These are phyloP conservation scores for Scutellaria galericulata DNA, from an alignment of 257 asterid species.

Conservation along the genomic window DNA sequence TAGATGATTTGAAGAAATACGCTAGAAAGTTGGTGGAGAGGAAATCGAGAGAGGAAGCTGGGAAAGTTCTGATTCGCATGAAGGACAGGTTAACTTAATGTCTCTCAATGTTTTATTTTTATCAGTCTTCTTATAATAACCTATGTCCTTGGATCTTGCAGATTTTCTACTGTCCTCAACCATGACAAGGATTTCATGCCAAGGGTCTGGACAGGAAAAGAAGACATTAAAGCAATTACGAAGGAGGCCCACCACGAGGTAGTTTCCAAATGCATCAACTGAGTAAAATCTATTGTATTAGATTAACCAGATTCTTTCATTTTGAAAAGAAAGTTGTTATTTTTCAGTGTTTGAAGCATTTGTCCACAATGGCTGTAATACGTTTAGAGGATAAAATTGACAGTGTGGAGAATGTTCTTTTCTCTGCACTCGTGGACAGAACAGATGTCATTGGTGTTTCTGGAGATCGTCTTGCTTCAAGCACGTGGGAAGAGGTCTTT, in stretches of 20 bases:
- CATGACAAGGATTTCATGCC: slow-evolving; percentile 67
- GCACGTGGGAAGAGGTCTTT: slow-evolving; percentile 68
- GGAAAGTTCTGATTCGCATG: slow-evolving; percentile 62
- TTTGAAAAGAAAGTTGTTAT: slow-evolving; percentile 20
- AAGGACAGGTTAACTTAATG: slow-evolving; percentile 56
- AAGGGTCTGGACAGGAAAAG: slow-evolving; percentile 79
- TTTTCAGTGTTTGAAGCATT: slow-evolving; percentile 56
- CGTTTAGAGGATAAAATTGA: slow-evolving; percentile 52
- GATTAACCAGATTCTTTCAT: not conserved
- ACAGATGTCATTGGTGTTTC: slow-evolving; percentile 39
- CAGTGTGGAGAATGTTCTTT: slow-evolving; percentile 50
- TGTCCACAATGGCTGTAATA: slow-evolving; percentile 56
- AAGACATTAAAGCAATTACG: slow-evolving; percentile 61
- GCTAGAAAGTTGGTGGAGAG: slow-evolving; percentile 54
- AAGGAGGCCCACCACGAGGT: slow-evolving; percentile 68
- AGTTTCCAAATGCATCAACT: slow-evolving; percentile 18
- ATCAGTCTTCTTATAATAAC: slow-evolving; percentile 19
- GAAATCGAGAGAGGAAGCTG: slow-evolving; percentile 72
- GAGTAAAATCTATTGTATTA: not conserved
- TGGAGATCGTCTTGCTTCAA: slow-evolving; percentile 61
- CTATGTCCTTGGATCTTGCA: slow-evolving; percentile 34
- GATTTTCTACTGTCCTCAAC: slow-evolving; percentile 61
- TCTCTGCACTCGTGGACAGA: slow-evolving; percentile 48
- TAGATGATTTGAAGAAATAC: slow-evolving; percentile 49
- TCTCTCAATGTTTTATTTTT: not conserved